Evolutionary conservation across 345 rosid genomes (phyloP), one percentile per base, ranked within the genome.

Genomic region (Eutrema heterophyllum): DNA sequence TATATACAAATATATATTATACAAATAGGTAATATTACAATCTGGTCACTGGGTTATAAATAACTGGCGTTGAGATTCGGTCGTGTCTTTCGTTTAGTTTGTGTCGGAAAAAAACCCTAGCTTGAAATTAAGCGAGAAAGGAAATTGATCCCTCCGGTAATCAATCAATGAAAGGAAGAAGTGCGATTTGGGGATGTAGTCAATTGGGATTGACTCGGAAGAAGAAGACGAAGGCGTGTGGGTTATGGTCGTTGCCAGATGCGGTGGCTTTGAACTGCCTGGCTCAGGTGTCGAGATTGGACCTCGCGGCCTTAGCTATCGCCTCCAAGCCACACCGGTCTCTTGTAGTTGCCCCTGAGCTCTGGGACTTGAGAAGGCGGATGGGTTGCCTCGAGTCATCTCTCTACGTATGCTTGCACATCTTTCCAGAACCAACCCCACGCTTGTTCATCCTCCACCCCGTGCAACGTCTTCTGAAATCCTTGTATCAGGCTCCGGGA

Each of bases 221-320:
- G 53, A 9, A 10, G 54, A 49, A 21, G 54, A 49, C 2, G 54
- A 50, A 51, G 56, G n/a, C 26, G 57, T 26, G 35, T 52, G 15
- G 57, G 55, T 29, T 63, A 45, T 16, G 16, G 2, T 43, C 65
- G 16, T 83, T 89, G 16, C 86, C 97, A 15, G 72, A 85, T 57
- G 92, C 83, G 57, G 67, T 91, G 48, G 78, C 82, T 14, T 24
- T 84, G 9, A 86, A 78, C 79, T 81, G 83, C 64, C 64, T 91
- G 12, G 86, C 91, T 6, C 84, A 88, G 5, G 18, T 86, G 49
- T 88, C 91, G 10, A 76, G 88, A 38, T 73, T 29, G 10, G 58
- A 53, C 36, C 58, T 53, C 9, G 58, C 59, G 10, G 38, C 59
- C 38, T 54, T 54, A 2, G 18, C 10, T 12, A 14, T 54, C 18